phyloP scores from a whole-genome alignment of 2,329 filamentous ascomycete species.

The Mollisia scopiformis region DNA sequence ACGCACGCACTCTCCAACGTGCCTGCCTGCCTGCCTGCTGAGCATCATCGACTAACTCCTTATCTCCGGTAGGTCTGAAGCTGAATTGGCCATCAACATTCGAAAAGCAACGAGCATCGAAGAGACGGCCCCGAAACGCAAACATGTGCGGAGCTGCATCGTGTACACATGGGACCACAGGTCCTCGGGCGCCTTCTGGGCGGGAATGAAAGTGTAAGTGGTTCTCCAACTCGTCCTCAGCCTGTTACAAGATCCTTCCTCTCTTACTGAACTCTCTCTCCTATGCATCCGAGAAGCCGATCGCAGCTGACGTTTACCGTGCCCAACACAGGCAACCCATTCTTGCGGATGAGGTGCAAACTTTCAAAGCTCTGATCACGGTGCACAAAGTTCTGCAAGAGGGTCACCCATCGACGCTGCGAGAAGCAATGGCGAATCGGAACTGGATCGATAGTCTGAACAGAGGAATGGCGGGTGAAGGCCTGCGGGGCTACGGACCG shows the following conservation, averaged over 20 bases:
- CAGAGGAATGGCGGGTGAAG: constrained; percentile 80
- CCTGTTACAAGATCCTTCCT: not conserved
- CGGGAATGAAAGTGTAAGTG: constrained; percentile 94
- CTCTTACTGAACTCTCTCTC: too few species aligned
- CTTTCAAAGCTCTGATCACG: constrained; percentile 97
- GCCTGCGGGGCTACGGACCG: constrained; percentile 85
- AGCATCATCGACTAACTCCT: constrained; percentile 15
- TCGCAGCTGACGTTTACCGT: constrained; percentile 15
- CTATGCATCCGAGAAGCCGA: not conserved
- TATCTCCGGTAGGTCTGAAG: constrained; percentile 57
- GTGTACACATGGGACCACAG: constrained; percentile 99
- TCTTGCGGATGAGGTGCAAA: constrained; percentile 96
- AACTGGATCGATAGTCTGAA: constrained; percentile 93
- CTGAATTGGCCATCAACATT: constrained; percentile 71
- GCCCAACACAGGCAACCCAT: constrained; percentile 76
- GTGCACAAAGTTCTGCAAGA: constrained; percentile 98
- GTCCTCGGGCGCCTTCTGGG: constrained; percentile 93
- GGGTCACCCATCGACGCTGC: constrained; percentile 84
- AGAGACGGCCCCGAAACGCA: constrained; percentile 72
- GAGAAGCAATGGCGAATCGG: constrained; percentile 86
- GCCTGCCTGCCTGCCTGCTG: constrained; percentile 2
- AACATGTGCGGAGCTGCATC: constrained; percentile 97
- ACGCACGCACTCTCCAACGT: too few species aligned
- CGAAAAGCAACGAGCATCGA: constrained; percentile 71
- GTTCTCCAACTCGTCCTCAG: not conserved